Base-by-base conservation (phyloP, 352 stramenopile species). In the Globisporangium acanthophoron region DNA sequence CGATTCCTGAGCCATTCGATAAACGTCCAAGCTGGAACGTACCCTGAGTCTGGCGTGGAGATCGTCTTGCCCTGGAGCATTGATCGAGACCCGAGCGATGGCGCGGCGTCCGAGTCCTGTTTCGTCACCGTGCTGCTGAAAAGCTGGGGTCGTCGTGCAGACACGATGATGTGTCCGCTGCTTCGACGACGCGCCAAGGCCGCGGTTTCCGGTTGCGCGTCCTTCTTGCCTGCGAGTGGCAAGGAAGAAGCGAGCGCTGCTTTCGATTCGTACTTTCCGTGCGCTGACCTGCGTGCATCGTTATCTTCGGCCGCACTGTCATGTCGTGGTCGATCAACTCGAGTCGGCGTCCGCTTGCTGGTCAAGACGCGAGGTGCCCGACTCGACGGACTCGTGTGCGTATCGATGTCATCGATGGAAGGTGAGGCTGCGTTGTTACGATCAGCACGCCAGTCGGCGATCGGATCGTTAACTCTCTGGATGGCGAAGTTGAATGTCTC, bases 341-440 rank as follows among this genome's bases (percentile, higher is more conserved):
- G 16, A 44, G 31, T 54, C 15, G 54, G 29, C 13, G 45, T 48
- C 12, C 29, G 21, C 43, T 58, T 63, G 48, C 54, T 62, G 21
- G 35, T 59, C 21, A 70, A 33, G 13, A 73, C 52, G 29, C 47
- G 65, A 24, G 56, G 43, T 11, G 40, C 21, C 33, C 48, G 49
- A 31, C 45, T 24, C 5, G 45, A 40, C 48, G 50, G 63, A 54
- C 52, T 52, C 31, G 50, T 45, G 5, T 53, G 49, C 49, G 57
- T 62, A 24, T 49, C 44, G 18, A 55, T 65, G 2, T 16, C 24
- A 18, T 59, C 16, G n/a, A 47, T 56, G n/a, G 31, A 31, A 49
- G 53, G 64, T 21, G 48, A 57, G 20, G 59, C 20, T 16, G 43
- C 1, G n/a, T 9, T 41, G 43, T 16, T 47, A 16, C 6, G 3